A percentile compares a stretch with the other conserved stretches of the same genome.
phyloP scores from a whole-genome alignment of 768 basidiomycete species.

The Lentinula edodes region DNA sequence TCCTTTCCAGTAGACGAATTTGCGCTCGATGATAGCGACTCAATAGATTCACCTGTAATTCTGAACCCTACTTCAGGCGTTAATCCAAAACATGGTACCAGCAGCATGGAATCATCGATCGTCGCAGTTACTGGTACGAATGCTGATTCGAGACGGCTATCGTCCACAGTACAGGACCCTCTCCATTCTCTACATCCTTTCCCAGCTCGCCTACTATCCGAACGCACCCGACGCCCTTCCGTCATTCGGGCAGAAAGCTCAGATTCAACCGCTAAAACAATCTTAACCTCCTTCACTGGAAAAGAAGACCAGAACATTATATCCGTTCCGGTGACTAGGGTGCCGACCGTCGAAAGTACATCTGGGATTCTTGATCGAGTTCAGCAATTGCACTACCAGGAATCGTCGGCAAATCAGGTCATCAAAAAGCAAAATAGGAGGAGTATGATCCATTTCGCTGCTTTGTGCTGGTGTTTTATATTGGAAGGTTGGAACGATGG shows the following conservation, averaged over 20 bases:
- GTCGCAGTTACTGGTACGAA: neutral
- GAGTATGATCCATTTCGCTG: slow-evolving; percentile 41
- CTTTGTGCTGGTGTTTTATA: slow-evolving; percentile 52
- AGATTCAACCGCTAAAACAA: neutral
- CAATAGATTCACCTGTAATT: neutral
- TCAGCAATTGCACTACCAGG: neutral
- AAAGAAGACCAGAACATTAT: neutral
- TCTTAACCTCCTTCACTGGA: neutral
- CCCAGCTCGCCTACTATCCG: neutral
- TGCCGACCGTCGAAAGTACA: neutral
- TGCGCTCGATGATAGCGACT: neutral
- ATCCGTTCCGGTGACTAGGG: neutral
- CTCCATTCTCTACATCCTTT: too few relatives aligned
- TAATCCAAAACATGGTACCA: too few relatives aligned
- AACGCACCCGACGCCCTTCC: neutral
- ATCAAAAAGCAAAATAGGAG: neutral
- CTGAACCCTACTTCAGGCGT: neutral
- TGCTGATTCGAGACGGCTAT: neutral
- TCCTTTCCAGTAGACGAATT: neutral
- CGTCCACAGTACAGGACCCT: neutral
- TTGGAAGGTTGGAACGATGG: slow-evolving; percentile 78
- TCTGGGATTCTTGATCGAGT: neutral
- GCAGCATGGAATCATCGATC: neutral
- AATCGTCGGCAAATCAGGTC: neutral
- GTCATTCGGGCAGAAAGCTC: neutral